Base-by-base conservation (phyloP, 768 basidiomycete species). In the Termitomyces sp. region DNA sequence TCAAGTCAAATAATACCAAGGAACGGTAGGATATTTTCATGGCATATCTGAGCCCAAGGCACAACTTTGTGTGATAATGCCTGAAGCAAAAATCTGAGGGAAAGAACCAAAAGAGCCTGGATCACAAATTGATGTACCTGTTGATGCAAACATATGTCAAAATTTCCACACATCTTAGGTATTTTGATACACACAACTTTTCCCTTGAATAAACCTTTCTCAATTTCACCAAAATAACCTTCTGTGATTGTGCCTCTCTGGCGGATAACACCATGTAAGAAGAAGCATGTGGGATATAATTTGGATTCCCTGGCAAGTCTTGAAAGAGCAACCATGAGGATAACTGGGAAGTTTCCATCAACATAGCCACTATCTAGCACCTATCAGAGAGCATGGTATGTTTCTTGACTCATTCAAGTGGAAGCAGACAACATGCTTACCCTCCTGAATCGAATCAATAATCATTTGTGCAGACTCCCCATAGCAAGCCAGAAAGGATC, bases 1-100 rank as follows among this genome's bases (percentile, higher is more conserved):
- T n/a, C 27, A 23, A 39, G 22, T 15, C 20, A n/a, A 6, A 12
- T 3, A 12, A 45, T 53, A 23, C 52, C 52, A 39, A 29, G 38
- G 25, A 53, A 53, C 9, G 52, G 52, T 25, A 53, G 39, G 6
- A 53, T 9, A 29, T 53, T 53, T 13, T 44, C 35, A 20, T 53
- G 52, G 7, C 16, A 27, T 13, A 53, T 29, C 23, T 53, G 52
- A 18, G 43, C 52, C 43, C 52, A 46, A 29, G 52, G 25, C 20
- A 53, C 20, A 13, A 53, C 39, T 41, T 53, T 43, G 16, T 43
- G 43, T 22, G 52, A 53, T n/a, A 53, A 29, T 22, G 52, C 52
- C 52, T 53, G 43, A 11, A 36, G 20, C 18, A 22, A 40, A 4
- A 40, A 12, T 13, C 7, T 10, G 3, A 18, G 18, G 29, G 2